Evolutionary conservation across 768 basidiomycete species (phyloP).

Genomic region (Cystofilobasidium capitatum): DNA sequence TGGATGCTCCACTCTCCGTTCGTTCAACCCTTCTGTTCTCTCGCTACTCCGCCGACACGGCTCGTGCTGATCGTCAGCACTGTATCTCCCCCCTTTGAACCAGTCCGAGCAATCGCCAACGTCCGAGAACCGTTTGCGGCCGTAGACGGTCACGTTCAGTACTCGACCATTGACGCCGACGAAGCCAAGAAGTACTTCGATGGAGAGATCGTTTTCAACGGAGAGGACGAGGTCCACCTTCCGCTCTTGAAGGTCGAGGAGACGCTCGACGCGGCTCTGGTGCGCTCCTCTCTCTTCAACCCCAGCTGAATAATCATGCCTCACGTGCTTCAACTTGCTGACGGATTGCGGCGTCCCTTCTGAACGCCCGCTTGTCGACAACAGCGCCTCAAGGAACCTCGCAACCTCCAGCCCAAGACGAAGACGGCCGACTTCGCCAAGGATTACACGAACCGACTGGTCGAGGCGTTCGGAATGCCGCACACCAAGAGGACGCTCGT

Average conservation of each 20-base stretch:
- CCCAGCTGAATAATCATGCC: too few species aligned
- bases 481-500: conserved; percentile 16
- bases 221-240: conserved; percentile 21
- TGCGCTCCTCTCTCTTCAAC: not conserved
- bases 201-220: conserved; percentile 24
- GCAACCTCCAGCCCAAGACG: not conserved
- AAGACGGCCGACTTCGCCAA: not conserved
- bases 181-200: conserved; percentile 16
- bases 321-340: too few species aligned
- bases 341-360: too few species aligned
- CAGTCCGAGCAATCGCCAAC: conserved; percentile 23
- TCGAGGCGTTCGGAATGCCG: conserved; percentile 4
- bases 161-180: conserved; percentile 16
- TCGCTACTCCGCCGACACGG: not conserved
- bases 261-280: conserved; percentile 8
- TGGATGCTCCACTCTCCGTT: not conserved
- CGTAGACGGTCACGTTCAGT: conserved; percentile 16
- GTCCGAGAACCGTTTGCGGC: conserved; percentile 17
- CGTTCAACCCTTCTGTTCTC: not conserved
- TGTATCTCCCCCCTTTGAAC: not conserved
- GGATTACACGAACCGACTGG: not conserved
- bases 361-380: too few species aligned
- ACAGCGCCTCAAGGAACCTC: not conserved
- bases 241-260: conserved; percentile 13
- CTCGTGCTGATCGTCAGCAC: not conserved